A percentile compares a stretch with the other conserved stretches of the same genome.
phyloP scores from a whole-genome alignment of 2,329 filamentous ascomycete species.

The Claviceps sp. region DNA sequence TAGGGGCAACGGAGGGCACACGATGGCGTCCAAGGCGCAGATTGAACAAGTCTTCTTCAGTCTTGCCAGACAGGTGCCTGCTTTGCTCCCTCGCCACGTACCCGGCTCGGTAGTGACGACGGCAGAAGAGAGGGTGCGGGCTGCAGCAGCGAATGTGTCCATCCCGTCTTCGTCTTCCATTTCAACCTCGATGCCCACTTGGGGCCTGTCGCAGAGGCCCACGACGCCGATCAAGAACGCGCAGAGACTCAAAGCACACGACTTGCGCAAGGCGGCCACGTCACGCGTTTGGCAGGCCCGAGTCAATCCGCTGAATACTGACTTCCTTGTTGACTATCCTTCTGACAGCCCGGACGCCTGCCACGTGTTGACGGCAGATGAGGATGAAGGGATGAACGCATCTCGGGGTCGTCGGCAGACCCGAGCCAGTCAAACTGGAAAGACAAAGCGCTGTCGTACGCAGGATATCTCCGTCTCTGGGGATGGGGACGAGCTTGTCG shows the following conservation, averaged over 20 bases:
- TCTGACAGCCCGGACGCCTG: not conserved
- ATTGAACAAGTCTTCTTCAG: not conserved
- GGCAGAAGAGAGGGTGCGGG: slow-evolving; percentile 1
- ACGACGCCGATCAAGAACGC: not conserved
- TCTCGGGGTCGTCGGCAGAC: not conserved
- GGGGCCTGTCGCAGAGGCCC: not conserved
- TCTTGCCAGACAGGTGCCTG: slow-evolving; percentile 1
- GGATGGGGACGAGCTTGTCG: not conserved
- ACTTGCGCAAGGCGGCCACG: not conserved
- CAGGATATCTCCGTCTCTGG: not conserved
- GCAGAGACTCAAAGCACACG: not conserved
- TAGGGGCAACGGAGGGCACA: not conserved
- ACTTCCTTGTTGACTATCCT: not conserved
- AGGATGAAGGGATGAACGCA: not conserved
- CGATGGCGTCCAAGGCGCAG: not conserved
- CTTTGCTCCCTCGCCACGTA: slow-evolving; percentile 1
- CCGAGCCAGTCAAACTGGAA: not conserved
- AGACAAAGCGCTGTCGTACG: too few relatives aligned
- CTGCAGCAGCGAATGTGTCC: not conserved
- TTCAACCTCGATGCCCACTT: not conserved
- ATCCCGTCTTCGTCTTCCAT: not conserved
- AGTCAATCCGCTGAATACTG: not conserved
- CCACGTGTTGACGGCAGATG: not conserved
- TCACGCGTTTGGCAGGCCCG: not conserved
- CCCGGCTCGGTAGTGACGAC: slow-evolving; percentile 2